Conservation (phyloP, 139 green algal genomes). For the Asterochloris sp. region DNA sequence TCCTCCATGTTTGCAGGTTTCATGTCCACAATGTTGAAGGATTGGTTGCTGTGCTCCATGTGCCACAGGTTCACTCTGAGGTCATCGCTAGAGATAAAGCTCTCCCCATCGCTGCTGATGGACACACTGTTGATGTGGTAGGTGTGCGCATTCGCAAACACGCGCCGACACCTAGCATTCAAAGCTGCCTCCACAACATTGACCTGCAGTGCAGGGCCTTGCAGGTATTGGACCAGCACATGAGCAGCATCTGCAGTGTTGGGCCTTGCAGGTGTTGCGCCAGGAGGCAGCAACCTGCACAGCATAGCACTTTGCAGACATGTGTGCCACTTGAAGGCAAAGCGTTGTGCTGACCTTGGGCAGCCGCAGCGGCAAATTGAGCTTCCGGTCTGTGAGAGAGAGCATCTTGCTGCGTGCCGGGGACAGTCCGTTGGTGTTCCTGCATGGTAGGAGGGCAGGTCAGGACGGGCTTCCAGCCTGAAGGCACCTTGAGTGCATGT, state of each 20-base stretch:
- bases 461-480: too few species aligned
- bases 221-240: too few species aligned
- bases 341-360: neutral
- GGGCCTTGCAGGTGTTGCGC: too few species aligned
- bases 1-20: constrained; percentile 99
- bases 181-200: constrained; percentile 12
- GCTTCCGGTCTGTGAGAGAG: neutral
- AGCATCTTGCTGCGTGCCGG: neutral
- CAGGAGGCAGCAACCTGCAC: too few species aligned
- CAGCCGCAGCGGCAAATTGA: neutral
- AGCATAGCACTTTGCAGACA: neutral
- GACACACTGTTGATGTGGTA: constrained; percentile 99
- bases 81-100: constrained; percentile 95
- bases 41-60: constrained; percentile 83
- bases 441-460: too few species aligned
- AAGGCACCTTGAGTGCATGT: too few species aligned
- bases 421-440: neutral
- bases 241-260: too few species aligned
- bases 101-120: constrained; percentile 87
- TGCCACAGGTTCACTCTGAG: constrained; percentile 96
- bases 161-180: constrained; percentile 57
- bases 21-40: constrained; percentile 99
- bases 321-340: neutral
- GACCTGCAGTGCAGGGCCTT: constrained; percentile 10
- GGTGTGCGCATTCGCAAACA: constrained; percentile 92